Evolutionary conservation across 192 early-diverging fungal species (phyloP).

Genomic region (Coemansia sp.): DNA sequence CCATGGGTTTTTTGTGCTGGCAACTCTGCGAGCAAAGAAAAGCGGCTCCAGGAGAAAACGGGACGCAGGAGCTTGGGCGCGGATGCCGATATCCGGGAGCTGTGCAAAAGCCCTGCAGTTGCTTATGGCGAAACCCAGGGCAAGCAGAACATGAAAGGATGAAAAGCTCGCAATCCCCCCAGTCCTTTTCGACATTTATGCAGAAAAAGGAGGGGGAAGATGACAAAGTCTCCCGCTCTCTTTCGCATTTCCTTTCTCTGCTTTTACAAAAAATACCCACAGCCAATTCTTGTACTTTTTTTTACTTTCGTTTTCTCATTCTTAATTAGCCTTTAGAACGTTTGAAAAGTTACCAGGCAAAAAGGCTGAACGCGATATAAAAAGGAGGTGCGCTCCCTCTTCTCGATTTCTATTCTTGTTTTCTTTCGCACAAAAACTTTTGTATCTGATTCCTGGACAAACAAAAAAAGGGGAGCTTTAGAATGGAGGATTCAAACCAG

Average conservation of each 20-base stretch:
- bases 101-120: too few species aligned
- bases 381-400: constrained; percentile 5
- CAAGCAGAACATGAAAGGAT: too few species aligned
- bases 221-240: background rate
- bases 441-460: background rate
- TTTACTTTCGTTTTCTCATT: background rate
- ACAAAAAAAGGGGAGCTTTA: background rate
- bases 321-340: background rate
- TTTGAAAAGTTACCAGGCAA: background rate
- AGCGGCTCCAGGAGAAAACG: too few species aligned
- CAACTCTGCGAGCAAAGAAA: too few species aligned
- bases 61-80: too few species aligned
- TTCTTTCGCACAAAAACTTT: background rate
- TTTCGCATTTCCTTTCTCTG: background rate
- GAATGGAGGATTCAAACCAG: constrained; percentile 13
- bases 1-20: too few species aligned
- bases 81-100: too few species aligned
- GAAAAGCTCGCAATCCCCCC: background rate
- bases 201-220: background rate
- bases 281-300: background rate
- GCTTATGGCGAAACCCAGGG: too few species aligned
- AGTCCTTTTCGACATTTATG: background rate
- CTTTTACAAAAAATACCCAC: background rate
- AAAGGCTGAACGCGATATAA: background rate
- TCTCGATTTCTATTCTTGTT: background rate